phyloP scores from a whole-genome alignment of 2,329 filamentous ascomycete species.

The Trichoderma citrinoviride region DNA sequence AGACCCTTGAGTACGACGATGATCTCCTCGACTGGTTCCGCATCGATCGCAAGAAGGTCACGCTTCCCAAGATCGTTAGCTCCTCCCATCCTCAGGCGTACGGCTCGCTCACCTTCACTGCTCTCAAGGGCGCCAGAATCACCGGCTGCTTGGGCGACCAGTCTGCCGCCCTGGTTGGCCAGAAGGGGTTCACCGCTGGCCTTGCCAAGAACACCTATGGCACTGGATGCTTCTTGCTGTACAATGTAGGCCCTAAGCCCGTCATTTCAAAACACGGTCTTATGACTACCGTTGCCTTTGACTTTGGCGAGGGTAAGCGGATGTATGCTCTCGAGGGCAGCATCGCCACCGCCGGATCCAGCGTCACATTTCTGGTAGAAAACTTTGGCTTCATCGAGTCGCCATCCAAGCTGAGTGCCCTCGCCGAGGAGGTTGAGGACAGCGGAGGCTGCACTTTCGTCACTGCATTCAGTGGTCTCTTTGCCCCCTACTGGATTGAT shows the following conservation, averaged over 20 bases:
- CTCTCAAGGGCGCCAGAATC: constrained; percentile 65
- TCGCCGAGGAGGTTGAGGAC: constrained; percentile 55
- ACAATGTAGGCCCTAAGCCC: constrained; percentile 76
- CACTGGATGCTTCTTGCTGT: constrained; percentile 80
- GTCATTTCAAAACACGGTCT: constrained; percentile 77
- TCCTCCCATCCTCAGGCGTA: constrained; percentile 70
- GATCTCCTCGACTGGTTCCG: constrained; percentile 72
- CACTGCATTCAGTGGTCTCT: constrained; percentile 77
- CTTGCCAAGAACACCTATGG: constrained; percentile 84
- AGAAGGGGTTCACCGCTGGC: constrained; percentile 73
- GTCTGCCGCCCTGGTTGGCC: constrained; percentile 75
- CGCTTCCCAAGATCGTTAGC: constrained; percentile 72
- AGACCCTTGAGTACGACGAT: constrained; percentile 72
- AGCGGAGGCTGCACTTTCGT: constrained; percentile 76
- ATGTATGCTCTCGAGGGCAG: constrained; percentile 76
- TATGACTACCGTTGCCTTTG: constrained; percentile 73
- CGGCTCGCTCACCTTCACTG: constrained; percentile 59
- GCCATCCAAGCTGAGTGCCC: constrained; percentile 44
- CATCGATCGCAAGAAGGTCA: constrained; percentile 65
- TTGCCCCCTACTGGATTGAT: constrained; percentile 83
- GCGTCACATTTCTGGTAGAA: constrained; percentile 65
- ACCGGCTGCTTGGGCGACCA: constrained; percentile 80
- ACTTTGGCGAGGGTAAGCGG: constrained; percentile 65
- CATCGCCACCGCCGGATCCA: constrained; percentile 73
- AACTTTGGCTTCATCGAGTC: constrained; percentile 56